phyloP scores from a whole-genome alignment of 371 early-diverging fungal species.

The Zopfochytrium polystomum region DNA sequence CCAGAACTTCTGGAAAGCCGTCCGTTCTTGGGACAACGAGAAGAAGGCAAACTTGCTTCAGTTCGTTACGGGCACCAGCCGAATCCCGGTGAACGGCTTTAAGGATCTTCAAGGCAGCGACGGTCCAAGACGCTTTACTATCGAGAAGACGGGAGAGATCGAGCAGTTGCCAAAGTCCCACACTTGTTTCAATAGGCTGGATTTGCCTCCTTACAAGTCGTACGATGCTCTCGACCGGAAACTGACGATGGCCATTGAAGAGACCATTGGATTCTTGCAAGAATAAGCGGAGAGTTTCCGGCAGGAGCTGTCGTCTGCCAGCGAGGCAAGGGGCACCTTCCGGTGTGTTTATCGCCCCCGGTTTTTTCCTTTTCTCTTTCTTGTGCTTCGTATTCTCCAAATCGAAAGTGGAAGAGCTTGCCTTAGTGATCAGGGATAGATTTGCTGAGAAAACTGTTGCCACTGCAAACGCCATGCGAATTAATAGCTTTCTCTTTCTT shows the following conservation, averaged over 20 bases:
- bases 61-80: slow-evolving; percentile 88
- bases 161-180: slow-evolving; percentile 87
- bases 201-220: slow-evolving; percentile 84
- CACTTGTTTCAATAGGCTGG: slow-evolving; percentile 96
- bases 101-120: slow-evolving; percentile 96
- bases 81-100: slow-evolving; percentile 98
- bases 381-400: too few species aligned
- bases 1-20: slow-evolving; percentile 95
- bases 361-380: too few species aligned
- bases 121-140: slow-evolving; percentile 93
- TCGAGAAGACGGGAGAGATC: slow-evolving; percentile 88
- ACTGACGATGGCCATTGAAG: too few species aligned
- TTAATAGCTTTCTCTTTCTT: too few species aligned
- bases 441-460: too few species aligned
- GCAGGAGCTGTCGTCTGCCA: too few species aligned
- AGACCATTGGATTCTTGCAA: slow-evolving; percentile 39
- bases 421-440: too few species aligned
- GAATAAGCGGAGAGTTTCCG: too few species aligned
- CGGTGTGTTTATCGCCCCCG: too few species aligned
- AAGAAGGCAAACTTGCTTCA: slow-evolving; percentile 85
- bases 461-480: too few species aligned
- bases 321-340: too few species aligned
- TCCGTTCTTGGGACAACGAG: slow-evolving; percentile 59
- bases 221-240: slow-evolving; percentile 66
- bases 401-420: too few species aligned